Base-by-base conservation (phyloP, 2,329 filamentous ascomycete species). In the Penicillium sp. region DNA sequence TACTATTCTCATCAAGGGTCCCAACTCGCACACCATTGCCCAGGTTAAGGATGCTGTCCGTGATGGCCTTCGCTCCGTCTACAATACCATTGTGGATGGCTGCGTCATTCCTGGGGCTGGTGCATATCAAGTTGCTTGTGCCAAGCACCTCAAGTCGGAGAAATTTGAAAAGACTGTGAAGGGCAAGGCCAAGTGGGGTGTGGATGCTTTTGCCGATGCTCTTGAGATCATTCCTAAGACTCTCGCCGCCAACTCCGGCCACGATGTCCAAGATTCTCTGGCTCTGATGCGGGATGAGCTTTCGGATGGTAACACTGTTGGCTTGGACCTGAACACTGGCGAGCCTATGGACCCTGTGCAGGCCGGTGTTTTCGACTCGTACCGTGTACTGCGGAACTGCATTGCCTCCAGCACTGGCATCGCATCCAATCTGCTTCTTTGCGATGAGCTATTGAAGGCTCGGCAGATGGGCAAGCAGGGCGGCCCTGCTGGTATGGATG, bases 51-150 rank as follows among this genome's bases (percentile, higher is more conserved):
- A 98, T 64, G 93, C 93, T 2, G 93, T 97, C 30, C 82, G 93
- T 38, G 93, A 98, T 64, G 93, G 93, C 48, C 78, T 98, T 54
- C 82, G 93, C 62, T 94, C 88, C 64, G 93, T 97, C 34, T 97
- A 96, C 80, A 98, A 98, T 76, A 95, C 94, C 77, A 97, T 98
- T 65, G 91, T 97, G n/a, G 93, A 98, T 67, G 82, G 84, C 70
- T 91, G 86, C 54, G 93, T 98, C 14, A 88, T 98, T 17, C 93
- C 93, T 1, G 93, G 93, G 43, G 93, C 83, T 42, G 93, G 93
- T 57, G 87, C 93, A 34, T 98, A 95, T 81, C 93, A 98, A 69
- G 83, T 98, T 31, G 90, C 93, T 20, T 94, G 87, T 57, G 88
- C 90, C 16, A 78, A 83, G 32, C 89, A 95, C 68, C 76, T 98